A percentile compares a stretch with the other conserved stretches of the same genome.
Evolutionary conservation across 225 moss, liverwort and hornwort species (phyloP).

Genomic region (Polytrichum formosum): DNA sequence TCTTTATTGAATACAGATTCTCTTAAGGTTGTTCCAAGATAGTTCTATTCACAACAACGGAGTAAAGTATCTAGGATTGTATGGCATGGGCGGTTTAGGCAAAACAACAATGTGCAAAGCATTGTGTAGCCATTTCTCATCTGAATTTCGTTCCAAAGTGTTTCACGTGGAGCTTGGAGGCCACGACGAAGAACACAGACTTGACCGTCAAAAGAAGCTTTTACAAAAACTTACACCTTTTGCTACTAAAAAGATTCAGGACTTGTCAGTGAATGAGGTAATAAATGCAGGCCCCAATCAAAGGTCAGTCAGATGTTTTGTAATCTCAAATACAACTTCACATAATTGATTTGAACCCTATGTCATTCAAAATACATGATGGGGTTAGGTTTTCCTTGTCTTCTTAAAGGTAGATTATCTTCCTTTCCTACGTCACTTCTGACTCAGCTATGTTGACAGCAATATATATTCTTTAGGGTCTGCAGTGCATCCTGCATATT

Average conservation of each 20-base stretch:
- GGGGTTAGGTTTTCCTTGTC: no score
- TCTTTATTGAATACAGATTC: neutral
- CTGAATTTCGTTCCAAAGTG: neutral
- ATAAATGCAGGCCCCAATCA: neutral
- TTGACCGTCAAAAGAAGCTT: neutral
- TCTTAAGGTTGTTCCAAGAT: conserved; percentile 4
- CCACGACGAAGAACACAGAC: neutral
- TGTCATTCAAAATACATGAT: no score
- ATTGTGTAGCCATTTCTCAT: conserved; percentile 5
- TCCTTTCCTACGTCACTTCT: no score
- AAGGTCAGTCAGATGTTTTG: no score
- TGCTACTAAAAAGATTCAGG: neutral
- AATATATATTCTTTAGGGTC: no score
- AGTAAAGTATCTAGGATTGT: conserved; percentile 10
- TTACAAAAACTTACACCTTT: no score
- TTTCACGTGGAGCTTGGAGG: conserved; percentile 5
- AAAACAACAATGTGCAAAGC: conserved; percentile 12
- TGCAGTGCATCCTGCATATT: no score
- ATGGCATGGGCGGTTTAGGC: conserved; percentile 10
- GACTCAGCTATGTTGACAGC: no score
- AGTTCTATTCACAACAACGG: neutral
- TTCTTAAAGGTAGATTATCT: no score
- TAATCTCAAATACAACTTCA: no score
- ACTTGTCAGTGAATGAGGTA: neutral
- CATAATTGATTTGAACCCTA: no score